These are phyloP conservation scores for Celoporthe dispersa DNA, from an alignment of 2,329 filamentous ascomycete genomes.

Conservation along the genomic window DNA sequence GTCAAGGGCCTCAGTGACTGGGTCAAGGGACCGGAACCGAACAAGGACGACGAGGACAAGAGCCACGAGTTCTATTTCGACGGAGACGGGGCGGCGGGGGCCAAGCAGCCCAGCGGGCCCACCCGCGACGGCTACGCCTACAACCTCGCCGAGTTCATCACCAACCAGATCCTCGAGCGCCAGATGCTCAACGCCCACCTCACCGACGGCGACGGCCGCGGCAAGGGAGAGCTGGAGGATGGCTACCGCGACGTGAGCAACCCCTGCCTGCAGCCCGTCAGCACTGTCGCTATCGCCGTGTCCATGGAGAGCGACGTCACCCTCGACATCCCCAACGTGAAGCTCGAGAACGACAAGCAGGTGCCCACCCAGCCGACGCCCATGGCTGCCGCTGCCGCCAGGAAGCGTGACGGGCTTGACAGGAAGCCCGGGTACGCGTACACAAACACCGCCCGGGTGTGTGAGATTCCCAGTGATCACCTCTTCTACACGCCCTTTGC, in stretches of 20 bases:
- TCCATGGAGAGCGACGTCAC: conserved; percentile 30
- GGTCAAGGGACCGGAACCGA: conserved; percentile 40
- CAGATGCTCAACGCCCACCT: conserved; percentile 50
- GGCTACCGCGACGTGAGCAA: conserved; percentile 48
- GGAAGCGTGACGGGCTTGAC: background rate
- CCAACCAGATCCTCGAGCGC: conserved; percentile 52
- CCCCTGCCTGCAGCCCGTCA: conserved; percentile 44
- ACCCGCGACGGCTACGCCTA: conserved; percentile 49
- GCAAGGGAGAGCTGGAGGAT: conserved; percentile 40
- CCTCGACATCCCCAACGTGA: conserved; percentile 33
- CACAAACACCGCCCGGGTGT: conserved; percentile 37
- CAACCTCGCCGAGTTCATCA: conserved; percentile 45
- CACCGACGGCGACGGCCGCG: conserved; percentile 49
- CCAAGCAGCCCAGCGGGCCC: conserved; percentile 33
- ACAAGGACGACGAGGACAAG: conserved; percentile 27
- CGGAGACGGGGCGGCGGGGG: conserved; percentile 3
- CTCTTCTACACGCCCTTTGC: conserved; percentile 59
- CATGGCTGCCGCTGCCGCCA: background rate
- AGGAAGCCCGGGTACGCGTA: conserved; percentile 5
- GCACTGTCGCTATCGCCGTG: conserved; percentile 10
- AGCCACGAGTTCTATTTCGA: conserved; percentile 12
- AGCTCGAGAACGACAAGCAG: conserved; percentile 28
- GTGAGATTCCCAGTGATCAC: conserved; percentile 50
- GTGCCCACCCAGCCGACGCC: conserved; percentile 30
- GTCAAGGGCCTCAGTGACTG: conserved; percentile 48